Evolutionary conservation across 2,329 filamentous ascomycete genomes (phyloP).

Genomic region (Aspergillus intermedius): DNA sequence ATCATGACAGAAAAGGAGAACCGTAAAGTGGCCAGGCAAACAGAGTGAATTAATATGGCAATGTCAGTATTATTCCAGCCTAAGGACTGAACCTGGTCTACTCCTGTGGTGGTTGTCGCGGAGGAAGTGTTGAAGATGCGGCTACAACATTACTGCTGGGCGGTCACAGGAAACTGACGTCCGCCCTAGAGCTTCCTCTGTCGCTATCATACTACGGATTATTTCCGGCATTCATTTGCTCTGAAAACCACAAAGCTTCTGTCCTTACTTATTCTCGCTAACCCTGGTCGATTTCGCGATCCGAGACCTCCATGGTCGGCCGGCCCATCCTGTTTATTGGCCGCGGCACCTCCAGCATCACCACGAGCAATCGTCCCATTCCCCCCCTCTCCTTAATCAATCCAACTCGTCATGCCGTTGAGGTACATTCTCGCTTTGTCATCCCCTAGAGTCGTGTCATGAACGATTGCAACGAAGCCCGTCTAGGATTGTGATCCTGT

Average conservation of each 20-base stretch:
- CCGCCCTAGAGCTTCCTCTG: conserved; percentile 12
- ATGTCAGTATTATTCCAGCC: no score
- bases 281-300: no score
- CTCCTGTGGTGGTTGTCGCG: not conserved
- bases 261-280: no score
- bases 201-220: not conserved
- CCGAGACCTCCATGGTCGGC: no score
- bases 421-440: conserved; percentile 1
- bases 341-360: no score
- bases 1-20: conserved; percentile 6
- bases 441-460: not conserved
- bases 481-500: not conserved
- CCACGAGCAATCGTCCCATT: conserved; percentile 4
- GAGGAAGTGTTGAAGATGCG: not conserved
- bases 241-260: no score
- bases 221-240: no score
- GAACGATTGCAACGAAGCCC: not conserved
- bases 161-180: conserved; percentile 1
- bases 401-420: conserved; percentile 14
- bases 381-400: not conserved
- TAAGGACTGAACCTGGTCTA: not conserved
- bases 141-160: not conserved
- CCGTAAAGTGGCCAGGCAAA: not conserved
- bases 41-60: not conserved
- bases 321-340: no score